phyloP scores from a whole-genome alignment of 2,329 filamentous ascomycete species.

The Botryotinia calthae region DNA sequence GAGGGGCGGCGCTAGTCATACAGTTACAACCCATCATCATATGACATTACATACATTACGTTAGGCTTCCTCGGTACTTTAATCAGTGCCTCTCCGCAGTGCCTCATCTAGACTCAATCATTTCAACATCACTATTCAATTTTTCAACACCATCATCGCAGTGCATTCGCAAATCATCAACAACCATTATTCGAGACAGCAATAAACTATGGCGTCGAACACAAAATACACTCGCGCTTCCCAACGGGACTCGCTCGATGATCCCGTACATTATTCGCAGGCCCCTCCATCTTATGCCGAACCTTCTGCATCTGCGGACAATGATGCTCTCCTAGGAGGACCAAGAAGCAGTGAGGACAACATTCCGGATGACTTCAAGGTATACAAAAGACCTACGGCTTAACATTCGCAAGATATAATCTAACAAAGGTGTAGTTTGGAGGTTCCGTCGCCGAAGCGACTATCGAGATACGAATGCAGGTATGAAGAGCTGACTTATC shows the following conservation, averaged over 20 bases:
- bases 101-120: background rate
- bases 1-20: conserved; percentile 3
- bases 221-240: conserved; percentile 82
- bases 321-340: conserved; percentile 56
- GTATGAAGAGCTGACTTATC: conserved; percentile 1
- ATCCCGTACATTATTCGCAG: conserved; percentile 62
- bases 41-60: conserved; percentile 2
- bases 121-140: background rate
- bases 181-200: background rate
- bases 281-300: conserved; percentile 80
- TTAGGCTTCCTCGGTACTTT: conserved; percentile 11
- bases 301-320: conserved; percentile 53
- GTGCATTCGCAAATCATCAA: background rate
- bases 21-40: conserved; percentile 2
- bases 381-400: conserved; percentile 38
- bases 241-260: conserved; percentile 82
- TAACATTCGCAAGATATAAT: background rate
- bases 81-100: background rate
- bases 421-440: conserved; percentile 63
- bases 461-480: conserved; percentile 82
- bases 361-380: conserved; percentile 95
- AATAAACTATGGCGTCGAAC: conserved; percentile 61
- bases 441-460: conserved; percentile 88
- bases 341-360: conserved; percentile 84
- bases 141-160: background rate